Conservation (phyloP, 2,329 filamentous ascomycete genomes). For the Penicillium hordei region DNA sequence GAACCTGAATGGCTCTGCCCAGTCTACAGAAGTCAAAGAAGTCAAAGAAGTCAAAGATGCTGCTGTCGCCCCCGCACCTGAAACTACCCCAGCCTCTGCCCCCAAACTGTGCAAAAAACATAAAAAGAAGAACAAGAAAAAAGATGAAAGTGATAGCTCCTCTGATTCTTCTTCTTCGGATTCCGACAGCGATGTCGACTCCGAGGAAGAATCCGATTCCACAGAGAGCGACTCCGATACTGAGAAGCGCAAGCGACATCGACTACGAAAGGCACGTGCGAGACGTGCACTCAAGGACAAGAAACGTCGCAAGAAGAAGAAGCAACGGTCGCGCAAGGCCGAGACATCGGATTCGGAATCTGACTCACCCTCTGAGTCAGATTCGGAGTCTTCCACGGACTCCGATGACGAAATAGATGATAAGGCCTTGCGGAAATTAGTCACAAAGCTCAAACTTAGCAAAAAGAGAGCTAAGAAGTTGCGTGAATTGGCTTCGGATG, state of each 20-base stretch:
- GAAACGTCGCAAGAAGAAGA: slow-evolving; percentile 35
- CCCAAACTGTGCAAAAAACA: slow-evolving; percentile 38
- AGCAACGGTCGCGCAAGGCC: slow-evolving; percentile 39
- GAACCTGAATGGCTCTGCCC: slow-evolving; percentile 22
- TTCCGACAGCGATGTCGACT: slow-evolving; percentile 22
- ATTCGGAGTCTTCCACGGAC: slow-evolving; percentile 30
- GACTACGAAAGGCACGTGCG: slow-evolving; percentile 39
- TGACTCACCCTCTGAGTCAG: slow-evolving; percentile 22
- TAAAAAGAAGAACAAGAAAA: slow-evolving; percentile 23
- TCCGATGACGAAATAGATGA: slow-evolving; percentile 33
- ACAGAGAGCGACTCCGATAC: slow-evolving; percentile 24
- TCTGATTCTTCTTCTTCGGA: slow-evolving; percentile 23
- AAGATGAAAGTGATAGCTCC: slow-evolving; percentile 17
- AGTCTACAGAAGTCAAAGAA: slow-evolving; percentile 10
- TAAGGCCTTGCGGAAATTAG: slow-evolving; percentile 33
- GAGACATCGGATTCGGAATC: slow-evolving; percentile 11
- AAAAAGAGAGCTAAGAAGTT: slow-evolving; percentile 36
- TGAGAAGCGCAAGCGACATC: slow-evolving; percentile 34
- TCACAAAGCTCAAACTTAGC: slow-evolving; percentile 33
- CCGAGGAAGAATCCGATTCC: slow-evolving; percentile 11
- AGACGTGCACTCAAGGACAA: slow-evolving; percentile 33
- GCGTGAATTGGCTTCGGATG: slow-evolving; percentile 31
- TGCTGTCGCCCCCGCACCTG: slow-evolving; percentile 21
- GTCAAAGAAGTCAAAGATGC: slow-evolving; percentile 13
- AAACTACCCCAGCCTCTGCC: slow-evolving; percentile 15